Percentiles rank a stretch among this genome's conserved stretches.
These are phyloP conservation scores for Tetradesmus obliquus DNA, from an alignment of 139 green algal genomes.

Conservation along the genomic window DNA sequence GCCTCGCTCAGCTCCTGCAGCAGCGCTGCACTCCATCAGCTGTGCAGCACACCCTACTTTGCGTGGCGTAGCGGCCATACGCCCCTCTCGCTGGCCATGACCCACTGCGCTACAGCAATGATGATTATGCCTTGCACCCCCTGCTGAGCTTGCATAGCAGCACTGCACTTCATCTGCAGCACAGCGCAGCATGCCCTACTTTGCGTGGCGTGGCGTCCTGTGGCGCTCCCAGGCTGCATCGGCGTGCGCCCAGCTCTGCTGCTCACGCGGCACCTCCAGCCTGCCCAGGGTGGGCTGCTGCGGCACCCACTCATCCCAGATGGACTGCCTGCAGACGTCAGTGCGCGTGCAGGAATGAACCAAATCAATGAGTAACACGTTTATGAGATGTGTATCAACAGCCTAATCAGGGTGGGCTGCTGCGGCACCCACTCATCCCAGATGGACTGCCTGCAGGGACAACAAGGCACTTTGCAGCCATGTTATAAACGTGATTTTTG, in stretches of 20 bases:
- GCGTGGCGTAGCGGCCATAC: not conserved
- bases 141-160: too few relatives aligned
- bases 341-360: too few relatives aligned
- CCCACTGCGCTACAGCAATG: too few relatives aligned
- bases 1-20: too few relatives aligned
- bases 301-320: not conserved
- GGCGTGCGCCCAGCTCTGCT: not conserved
- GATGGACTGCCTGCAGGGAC: not conserved
- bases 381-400: too few relatives aligned
- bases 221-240: not conserved
- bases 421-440: not conserved
- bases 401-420: not conserved
- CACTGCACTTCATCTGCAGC: too few relatives aligned
- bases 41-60: not conserved
- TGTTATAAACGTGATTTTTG: too few relatives aligned
- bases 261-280: not conserved
- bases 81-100: too few relatives aligned
- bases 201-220: not conserved
- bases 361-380: too few relatives aligned
- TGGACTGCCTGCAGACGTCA: not conserved
- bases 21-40: too few relatives aligned
- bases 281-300: not conserved
- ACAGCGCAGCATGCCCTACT: not conserved
- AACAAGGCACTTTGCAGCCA: too few relatives aligned
- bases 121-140: too few relatives aligned